Base-by-base conservation (phyloP, 108 stramenopile genomes). In the Parietichytrium sp. region DNA sequence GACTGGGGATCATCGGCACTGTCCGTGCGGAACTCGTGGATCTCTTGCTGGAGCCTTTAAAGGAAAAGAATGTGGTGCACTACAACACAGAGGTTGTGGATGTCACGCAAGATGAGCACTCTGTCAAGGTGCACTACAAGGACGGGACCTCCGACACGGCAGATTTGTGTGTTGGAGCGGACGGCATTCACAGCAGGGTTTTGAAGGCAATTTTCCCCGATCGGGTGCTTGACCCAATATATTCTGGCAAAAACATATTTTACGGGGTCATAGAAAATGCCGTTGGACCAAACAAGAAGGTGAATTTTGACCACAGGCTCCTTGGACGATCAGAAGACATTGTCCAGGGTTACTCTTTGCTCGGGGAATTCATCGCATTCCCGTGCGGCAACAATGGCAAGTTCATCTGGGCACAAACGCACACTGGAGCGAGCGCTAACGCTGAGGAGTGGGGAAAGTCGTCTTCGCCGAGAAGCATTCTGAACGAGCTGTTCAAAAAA, bases 141-240 rank as follows among this genome's bases (percentile, higher is more conserved):
- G 20, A 36, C 13, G 38, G 61, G 6, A 72, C 45, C 29, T 33
- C 45, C 15, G 38, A 33, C 29, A 72, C 61, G 38, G 38, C 13
- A 31, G 84, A 85, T 33, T 83, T 85, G 38, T 55, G 84, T n/a
- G 81, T 85, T 23, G 84, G 83, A 10, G 84, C 84, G 29, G 84
- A 85, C 45, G 84, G 84, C 79, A 85, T 85, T 31, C 81, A 84
- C 29, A 83, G 83, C 29, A 36, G 36, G 0, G 81, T 81, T 23
- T 33, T 52, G 25, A 55, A 38, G 26, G 83, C 29, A 30, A 52
- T 84, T 23, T 72, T 72, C n/a, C n/a, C n/a, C 25, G 61, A 72
- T 42, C 36, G 45, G 42, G n/a, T 42, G 13, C 45, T 33, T 33
- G 61, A 72, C 33, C 61, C 38, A 10, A 10, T 45, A 25, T 72